Evolutionary conservation across 73 alveolate species (phyloP), one percentile per base, ranked within the genome.

Genomic region (Durusdinium trenchii): DNA sequence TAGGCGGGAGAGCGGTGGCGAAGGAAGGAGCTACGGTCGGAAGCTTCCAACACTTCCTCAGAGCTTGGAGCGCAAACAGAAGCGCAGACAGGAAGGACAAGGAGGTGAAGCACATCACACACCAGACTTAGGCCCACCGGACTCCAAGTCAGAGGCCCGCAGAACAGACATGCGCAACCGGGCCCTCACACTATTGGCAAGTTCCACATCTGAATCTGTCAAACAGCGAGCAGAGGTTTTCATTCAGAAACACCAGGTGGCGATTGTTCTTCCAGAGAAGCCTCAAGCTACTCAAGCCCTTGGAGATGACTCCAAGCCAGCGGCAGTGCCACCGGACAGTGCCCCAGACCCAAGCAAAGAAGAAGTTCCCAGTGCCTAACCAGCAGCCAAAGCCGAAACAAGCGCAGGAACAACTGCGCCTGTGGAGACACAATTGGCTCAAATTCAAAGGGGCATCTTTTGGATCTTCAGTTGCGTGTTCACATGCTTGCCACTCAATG

Each of bases 221-320:
- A 91, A 91, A 32, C 61, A 67, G n/a, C 54, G 76, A 42, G 71
- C 98, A 45, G 82, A 91, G 79, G 48, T 54, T 18, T 91, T 91
- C 89, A 91, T 91, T 5, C 75, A 91, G 78, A 91, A 91, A 54
- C 98, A 91, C 90, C 71, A 71, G 87, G 85, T 91, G 64, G 98
- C 40, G n/a, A 36, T 91, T 6, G 38, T 71, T 20, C 28, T 43
- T 28, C 50, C 61, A 7, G 75, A 82, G 35, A 82, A 82, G 57
- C 35, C 26, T 36, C 84, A 10, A 4, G 40, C 18, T 6, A 20
- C 9, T 12, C 73, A 60, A 23, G 73, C 73, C 73, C 73, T 60
- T 32, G 73, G 73, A 60, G 73, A 60, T 23, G 73, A n/a, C n/a
- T n/a, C n/a, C 86, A 51, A 35, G 45, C 43, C 60, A 14, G 89